phyloP scores from a whole-genome alignment of 164 flowering plant species.

The Sedum album region DNA sequence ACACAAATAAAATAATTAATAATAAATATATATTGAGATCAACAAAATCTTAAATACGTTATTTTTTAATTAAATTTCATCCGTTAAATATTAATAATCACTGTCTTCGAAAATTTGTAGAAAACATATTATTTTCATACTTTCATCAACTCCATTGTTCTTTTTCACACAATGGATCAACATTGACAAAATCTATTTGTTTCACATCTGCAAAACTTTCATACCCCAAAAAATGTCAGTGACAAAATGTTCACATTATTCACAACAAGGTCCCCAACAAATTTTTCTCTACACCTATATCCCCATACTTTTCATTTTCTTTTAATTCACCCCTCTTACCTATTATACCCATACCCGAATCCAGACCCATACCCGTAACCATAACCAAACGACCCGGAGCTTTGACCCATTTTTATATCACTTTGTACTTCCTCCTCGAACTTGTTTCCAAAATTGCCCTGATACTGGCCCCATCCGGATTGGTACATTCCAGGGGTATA shows the following conservation, averaged over 20 bases:
- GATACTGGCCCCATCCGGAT: constrained; percentile 10
- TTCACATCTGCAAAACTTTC: constrained; percentile 1
- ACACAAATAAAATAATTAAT: too few relatives aligned
- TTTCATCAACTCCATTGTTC: background rate
- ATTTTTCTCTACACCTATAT: background rate
- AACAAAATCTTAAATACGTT: too few relatives aligned
- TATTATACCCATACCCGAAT: background rate
- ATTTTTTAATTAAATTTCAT: too few relatives aligned
- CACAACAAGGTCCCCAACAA: background rate
- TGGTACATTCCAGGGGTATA: constrained; percentile 18
- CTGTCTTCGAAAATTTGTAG: too few relatives aligned
- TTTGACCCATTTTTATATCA: constrained; percentile 14
- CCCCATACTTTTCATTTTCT: background rate
- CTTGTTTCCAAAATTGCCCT: constrained; percentile 2
- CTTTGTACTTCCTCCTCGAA: constrained; percentile 61
- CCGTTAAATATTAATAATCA: too few relatives aligned
- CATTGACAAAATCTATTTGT: constrained; percentile 2
- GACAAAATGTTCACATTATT: constrained; percentile 12
- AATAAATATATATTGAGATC: too few relatives aligned
- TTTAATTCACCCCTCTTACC: background rate
- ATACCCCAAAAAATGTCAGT: background rate
- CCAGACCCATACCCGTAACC: background rate
- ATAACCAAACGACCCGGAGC: background rate
- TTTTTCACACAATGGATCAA: background rate
- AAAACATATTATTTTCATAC: too few relatives aligned